Base-by-base conservation (phyloP, 805 yeast species). In the Candida hungchunana region DNA sequence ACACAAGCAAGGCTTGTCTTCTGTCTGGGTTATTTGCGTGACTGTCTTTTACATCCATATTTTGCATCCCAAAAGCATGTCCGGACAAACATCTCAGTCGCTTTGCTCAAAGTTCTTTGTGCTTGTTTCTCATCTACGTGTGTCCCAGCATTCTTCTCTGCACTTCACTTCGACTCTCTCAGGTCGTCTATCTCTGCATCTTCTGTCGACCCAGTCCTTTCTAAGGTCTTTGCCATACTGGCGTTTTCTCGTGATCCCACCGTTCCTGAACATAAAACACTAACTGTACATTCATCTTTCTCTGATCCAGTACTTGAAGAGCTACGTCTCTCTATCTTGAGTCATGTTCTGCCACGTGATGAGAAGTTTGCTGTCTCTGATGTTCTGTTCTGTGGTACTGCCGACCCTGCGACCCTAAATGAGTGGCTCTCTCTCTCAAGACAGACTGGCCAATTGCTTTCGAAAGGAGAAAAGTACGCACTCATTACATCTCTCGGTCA, bases 401-500 rank as follows among this genome's bases (percentile, higher is more conserved):
- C 28, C 6, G 31, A 16, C 4, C 24, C 14, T 7, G 15, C 10
- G 2, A 13, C 38, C 6, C 22, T 40, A 4, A 29, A 34, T 12
- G 31, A 32, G 8, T 44, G 45, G 48, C 21, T 40, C 15, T 29
- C 26, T 7, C 13, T 17, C 10, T 29, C 27, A n/a, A 39, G 24
- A 16, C 23, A 26, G 15, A 22, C 7, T 4, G 31, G 25, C 9
- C 32, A 28, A 11, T 5, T 11, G 2, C 13, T 35, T 3, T 7
- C 23, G 5, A 31, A 34, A 8, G n/a, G 30, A 3, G 37, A 48
- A 16, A 41, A 38, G 13, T 37, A 46, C 27, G 33, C 34, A 4
- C n/a, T 68, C 2, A 41, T 71, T 1, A 47, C 59, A 2, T 59
- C 70, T 0, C 36, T 71, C 12, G 65, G 69, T n/a, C 46, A 62